Evolutionary conservation across 2,329 filamentous ascomycete genomes (phyloP), one percentile per base, ranked within the genome.

Genomic region (Ceratocystis lukuohia): DNA sequence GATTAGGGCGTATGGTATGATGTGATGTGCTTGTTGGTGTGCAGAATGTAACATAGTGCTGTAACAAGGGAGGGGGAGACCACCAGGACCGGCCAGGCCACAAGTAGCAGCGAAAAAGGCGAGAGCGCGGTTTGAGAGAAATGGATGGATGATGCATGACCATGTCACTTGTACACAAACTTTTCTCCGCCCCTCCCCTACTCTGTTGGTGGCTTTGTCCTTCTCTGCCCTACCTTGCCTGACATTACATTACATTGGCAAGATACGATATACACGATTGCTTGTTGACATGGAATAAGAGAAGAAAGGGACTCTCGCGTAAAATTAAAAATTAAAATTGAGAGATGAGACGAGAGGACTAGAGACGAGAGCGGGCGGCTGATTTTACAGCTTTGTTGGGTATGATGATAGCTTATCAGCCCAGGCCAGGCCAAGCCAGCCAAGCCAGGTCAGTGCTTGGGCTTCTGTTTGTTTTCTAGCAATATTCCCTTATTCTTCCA

Each of bases 281-380:
- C 20, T 22, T 22, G 20, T 53, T 25, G 48, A 28, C 48, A 53
- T 53, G 48, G 48, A 25, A 53, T 53, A 53, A 41, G 48, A 28
- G 48, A 25, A 25, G 22, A 53, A 53, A 53, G 48, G 48, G 48
- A 53, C 48, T 5, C 48, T 53, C 48, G 48, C 48, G 48, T 53
- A 53, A 53, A 53, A 53, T 53, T 53, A 53, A 53, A 53, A 53
- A 53, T 53, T 53, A 53, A 53, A 53, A 53, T 53, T 53, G 48
- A 53, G 48, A 53, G 48, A 53, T 53, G 48, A 53, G 48, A 15
- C 20, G 48, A 53, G 48, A 53, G 25, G 48, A 50, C 46, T 50
- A 25, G 46, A 20, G 46, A 20, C 20, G 48, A 53, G 48, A 53
- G 25, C 48, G 48, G 48, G 48, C 20, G 48, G 48, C 48, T 53